These are phyloP conservation scores for Fraxinus sp. DNA, from an alignment of 305 asterid genomes.

Conservation along the genomic window DNA sequence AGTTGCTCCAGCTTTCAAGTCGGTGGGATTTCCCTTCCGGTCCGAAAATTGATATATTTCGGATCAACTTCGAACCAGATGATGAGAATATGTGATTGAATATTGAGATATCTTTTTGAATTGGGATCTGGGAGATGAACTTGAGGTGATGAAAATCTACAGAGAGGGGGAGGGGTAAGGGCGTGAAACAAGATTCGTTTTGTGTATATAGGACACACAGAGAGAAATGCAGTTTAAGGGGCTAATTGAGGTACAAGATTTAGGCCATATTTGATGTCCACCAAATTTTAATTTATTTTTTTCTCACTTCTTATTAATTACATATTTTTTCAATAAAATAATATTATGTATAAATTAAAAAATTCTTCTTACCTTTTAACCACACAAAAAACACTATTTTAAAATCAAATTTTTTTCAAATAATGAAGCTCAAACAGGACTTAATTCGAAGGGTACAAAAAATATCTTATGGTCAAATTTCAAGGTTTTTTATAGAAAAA, in stretches of 20 bases:
- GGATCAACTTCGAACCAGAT: conserved; percentile 28
- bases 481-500: too few relatives aligned
- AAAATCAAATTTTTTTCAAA: too few relatives aligned
- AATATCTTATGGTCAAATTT: too few relatives aligned
- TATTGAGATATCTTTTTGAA: background rate
- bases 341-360: too few relatives aligned
- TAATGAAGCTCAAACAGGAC: too few relatives aligned
- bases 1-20: conserved; percentile 77
- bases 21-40: background rate
- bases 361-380: too few relatives aligned
- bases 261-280: too few relatives aligned
- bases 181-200: background rate
- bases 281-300: too few relatives aligned
- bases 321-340: too few relatives aligned
- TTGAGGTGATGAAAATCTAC: background rate
- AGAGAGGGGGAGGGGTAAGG: background rate
- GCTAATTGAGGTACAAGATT: background rate
- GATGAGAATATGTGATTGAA: background rate
- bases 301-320: too few relatives aligned
- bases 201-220: background rate
- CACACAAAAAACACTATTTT: too few relatives aligned
- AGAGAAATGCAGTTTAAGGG: background rate
- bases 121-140: background rate
- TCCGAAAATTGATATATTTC: background rate
- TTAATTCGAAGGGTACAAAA: too few relatives aligned